Conservation (phyloP, 768 basidiomycete genomes). For the Galerina sulciceps region DNA sequence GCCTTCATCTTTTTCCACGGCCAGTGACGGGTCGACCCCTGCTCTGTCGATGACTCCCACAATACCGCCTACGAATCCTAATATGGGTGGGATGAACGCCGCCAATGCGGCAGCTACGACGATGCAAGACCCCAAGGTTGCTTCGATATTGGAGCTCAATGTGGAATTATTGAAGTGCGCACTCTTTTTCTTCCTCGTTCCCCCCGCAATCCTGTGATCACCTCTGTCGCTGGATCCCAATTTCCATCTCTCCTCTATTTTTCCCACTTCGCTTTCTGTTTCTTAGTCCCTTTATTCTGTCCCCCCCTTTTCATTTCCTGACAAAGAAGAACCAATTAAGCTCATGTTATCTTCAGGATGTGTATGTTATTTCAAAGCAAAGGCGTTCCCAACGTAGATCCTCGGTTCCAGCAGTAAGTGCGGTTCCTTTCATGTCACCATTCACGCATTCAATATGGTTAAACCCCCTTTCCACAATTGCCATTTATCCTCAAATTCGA, state of each 20-base stretch:
- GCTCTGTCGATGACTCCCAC: background rate
- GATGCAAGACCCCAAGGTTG: slow-evolving; percentile 54
- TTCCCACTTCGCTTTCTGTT: slow-evolving; percentile 2
- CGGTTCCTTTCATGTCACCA: background rate
- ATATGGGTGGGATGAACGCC: slow-evolving; percentile 11
- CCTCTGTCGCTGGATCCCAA: too few species aligned
- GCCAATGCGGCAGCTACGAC: slow-evolving; percentile 14
- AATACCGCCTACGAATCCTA: slow-evolving; percentile 18
- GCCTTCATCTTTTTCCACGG: slow-evolving; percentile 5
- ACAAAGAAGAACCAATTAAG: background rate
- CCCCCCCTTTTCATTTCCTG: background rate
- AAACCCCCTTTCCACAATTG: background rate
- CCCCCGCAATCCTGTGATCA: slow-evolving; percentile 2
- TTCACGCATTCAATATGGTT: background rate
- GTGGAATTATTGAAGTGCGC: slow-evolving; percentile 69
- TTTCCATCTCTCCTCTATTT: background rate
- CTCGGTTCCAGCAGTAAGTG: slow-evolving; percentile 62
- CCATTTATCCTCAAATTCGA: background rate
- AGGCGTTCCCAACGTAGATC: slow-evolving; percentile 49
- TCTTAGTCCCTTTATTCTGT: background rate
- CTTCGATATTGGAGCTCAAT: slow-evolving; percentile 68
- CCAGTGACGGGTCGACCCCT: background rate
- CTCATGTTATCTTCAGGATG: slow-evolving; percentile 42
- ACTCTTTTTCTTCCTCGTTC: slow-evolving; percentile 3
- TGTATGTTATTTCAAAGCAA: slow-evolving; percentile 64